These are phyloP conservation scores for Rhodotorula sp. DNA, from an alignment of 1,284 basidiomycete genomes.

Conservation along the genomic window DNA sequence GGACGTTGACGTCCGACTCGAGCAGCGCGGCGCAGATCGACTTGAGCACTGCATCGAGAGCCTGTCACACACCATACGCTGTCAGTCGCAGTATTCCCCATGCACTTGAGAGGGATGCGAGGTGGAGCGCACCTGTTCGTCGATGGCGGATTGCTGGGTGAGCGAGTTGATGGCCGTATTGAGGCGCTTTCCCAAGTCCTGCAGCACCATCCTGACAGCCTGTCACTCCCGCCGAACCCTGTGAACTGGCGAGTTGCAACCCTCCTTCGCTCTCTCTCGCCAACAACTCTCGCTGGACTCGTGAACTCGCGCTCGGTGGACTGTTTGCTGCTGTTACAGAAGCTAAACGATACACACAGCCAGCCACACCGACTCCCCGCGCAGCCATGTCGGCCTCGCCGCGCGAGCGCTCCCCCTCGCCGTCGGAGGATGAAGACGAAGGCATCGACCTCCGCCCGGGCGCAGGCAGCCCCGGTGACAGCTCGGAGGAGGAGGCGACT, in stretches of 20 bases:
- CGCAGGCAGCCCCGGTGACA: slow-evolving; percentile 58
- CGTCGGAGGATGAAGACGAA: slow-evolving; percentile 38
- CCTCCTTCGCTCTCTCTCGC: background rate
- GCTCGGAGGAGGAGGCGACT: slow-evolving; percentile 78
- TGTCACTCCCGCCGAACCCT: background rate
- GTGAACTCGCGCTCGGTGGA: too few species aligned
- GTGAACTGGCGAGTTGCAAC: background rate
- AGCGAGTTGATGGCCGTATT: slow-evolving; percentile 91
- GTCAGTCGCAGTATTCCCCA: slow-evolving; percentile 14
- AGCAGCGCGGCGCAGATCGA: slow-evolving; percentile 91
- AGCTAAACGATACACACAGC: too few species aligned
- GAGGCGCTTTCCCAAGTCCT: slow-evolving; percentile 89
- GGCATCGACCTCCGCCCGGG: slow-evolving; percentile 40
- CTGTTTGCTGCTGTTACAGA: too few species aligned
- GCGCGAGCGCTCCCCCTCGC: slow-evolving; percentile 22
- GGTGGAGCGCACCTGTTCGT: slow-evolving; percentile 67
- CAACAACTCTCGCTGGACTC: too few species aligned
- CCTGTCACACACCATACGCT: slow-evolving; percentile 54
- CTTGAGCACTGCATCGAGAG: slow-evolving; percentile 89
- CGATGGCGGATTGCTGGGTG: slow-evolving; percentile 76
- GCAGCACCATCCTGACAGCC: slow-evolving; percentile 70
- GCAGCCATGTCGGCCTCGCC: too few species aligned
- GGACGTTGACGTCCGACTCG: slow-evolving; percentile 97
- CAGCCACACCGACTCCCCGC: too few species aligned
- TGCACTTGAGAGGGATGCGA: slow-evolving; percentile 6